Percentiles rank a stretch among this genome's conserved stretches.
phyloP scores from a whole-genome alignment of 345 rosid genomes.

The Clausena lansium region DNA sequence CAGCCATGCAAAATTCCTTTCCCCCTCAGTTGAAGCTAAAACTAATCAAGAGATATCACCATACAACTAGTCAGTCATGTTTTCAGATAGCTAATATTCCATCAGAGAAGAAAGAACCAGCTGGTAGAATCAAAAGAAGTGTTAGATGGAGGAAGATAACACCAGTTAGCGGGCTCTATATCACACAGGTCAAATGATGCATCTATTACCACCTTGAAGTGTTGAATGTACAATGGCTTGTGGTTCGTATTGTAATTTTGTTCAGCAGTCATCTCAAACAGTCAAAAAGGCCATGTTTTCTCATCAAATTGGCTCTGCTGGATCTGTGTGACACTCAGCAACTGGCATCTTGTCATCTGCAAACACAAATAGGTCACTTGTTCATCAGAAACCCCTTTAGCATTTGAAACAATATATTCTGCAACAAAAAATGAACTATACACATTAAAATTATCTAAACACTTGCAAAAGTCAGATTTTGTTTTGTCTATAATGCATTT shows the following conservation, averaged over 20 bases:
- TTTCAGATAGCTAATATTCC: neutral
- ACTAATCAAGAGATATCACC: conserved; percentile 10
- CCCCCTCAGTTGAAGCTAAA: conserved; percentile 7
- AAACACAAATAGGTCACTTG: conserved; percentile 16
- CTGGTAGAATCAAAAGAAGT: conserved; percentile 6
- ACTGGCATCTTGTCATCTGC: conserved; percentile 33
- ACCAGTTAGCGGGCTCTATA: conserved; percentile 29
- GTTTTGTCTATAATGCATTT: neutral
- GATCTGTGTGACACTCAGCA: conserved; percentile 24
- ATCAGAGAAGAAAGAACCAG: neutral
- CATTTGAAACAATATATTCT: neutral
- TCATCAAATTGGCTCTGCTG: conserved; percentile 23
- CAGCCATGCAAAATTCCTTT: conserved; percentile 8
- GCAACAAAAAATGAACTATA: neutral
- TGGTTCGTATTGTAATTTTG: conserved; percentile 3
- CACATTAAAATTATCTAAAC: neutral
- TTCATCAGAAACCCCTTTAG: neutral
- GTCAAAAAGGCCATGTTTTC: conserved; percentile 11
- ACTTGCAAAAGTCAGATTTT: neutral
- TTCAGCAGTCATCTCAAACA: conserved; percentile 11
- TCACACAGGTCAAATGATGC: conserved; percentile 27
- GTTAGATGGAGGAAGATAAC: conserved; percentile 19
- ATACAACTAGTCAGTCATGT: conserved; percentile 9
- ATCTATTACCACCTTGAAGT: conserved; percentile 31
- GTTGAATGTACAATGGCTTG: conserved; percentile 34